A percentile compares a stretch with the other conserved stretches of the same genome.
Evolutionary conservation across 768 basidiomycete genomes (phyloP).

Genomic region (Termitomyces sp.): DNA sequence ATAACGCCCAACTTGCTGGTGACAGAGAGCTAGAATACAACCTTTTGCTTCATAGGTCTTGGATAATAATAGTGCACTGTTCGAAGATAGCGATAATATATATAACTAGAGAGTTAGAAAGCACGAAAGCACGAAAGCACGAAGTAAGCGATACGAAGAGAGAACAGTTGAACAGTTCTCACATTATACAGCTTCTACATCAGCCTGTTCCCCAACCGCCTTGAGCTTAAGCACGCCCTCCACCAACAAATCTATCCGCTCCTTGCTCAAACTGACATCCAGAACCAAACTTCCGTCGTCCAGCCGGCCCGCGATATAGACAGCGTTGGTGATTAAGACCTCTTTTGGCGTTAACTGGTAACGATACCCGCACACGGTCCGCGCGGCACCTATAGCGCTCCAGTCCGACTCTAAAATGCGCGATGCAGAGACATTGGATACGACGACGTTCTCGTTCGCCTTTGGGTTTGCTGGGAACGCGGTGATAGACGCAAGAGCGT

Average conservation of each 20-base stretch:
- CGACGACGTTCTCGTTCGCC: slow-evolving; percentile 29
- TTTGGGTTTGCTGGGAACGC: slow-evolving; percentile 28
- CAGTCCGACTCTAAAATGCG: slow-evolving; percentile 36
- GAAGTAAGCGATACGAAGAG: background rate
- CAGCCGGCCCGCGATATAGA: slow-evolving; percentile 34
- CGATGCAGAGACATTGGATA: slow-evolving; percentile 37
- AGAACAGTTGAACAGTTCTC: background rate
- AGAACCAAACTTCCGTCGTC: slow-evolving; percentile 33
- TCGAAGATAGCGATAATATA: background rate
- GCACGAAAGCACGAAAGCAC: background rate
- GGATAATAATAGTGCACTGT: background rate
- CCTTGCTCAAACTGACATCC: slow-evolving; percentile 30
- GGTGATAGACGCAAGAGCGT: slow-evolving; percentile 14
- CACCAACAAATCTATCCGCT: slow-evolving; percentile 22
- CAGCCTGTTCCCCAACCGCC: background rate
- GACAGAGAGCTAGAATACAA: background rate
- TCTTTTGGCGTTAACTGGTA: slow-evolving; percentile 32
- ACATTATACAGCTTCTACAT: background rate
- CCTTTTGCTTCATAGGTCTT: background rate
- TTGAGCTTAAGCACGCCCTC: slow-evolving; percentile 19
- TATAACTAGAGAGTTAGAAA: background rate
- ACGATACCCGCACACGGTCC: slow-evolving; percentile 33
- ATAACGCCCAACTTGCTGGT: background rate
- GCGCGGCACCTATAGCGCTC: slow-evolving; percentile 25
- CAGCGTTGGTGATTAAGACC: slow-evolving; percentile 28